Evolutionary conservation across 2,329 filamentous ascomycete species (phyloP), one percentile per base, ranked within the genome.

Genomic region (Cordyceps tenuipes): DNA sequence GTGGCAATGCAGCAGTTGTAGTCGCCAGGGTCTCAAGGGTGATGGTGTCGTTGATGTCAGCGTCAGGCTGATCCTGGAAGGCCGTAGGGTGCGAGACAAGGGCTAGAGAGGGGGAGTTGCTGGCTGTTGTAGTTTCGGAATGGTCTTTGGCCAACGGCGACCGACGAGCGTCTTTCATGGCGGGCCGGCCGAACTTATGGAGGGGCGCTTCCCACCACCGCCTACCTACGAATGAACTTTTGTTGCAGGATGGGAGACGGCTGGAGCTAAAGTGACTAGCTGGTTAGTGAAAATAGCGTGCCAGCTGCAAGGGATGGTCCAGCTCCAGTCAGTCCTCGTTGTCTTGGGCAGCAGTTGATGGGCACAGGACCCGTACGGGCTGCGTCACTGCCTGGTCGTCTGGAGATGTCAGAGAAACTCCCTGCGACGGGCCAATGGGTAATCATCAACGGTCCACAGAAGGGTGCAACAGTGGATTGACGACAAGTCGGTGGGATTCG

Each of bases 51-150:
- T 55, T 44, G 36, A 55, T 26, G 51, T 44, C 55, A 51, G 36
- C 23, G 58, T 53, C 50, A 12, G 8, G 44, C 51, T 19, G 57
- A 54, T 53, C 50, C 8, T 52, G 48, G 46, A 26, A 7, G 19
- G 36, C 23, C 29, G 57, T 41, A 19, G 48, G 39, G 48, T 52
- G 50, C 57, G 50, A 60, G 46, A 54, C 50, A 60, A 60, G 57
- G 51, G 51, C 51, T 43, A 47, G 12, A 41, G 49, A 50, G 39
- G 43, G 49, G 49, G 57, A 31, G 34, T 17, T 26, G 49, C 50
- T 48, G 39, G 57, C 57, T 29, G 21, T 5, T 7, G 51, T 43
- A 23, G 36, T 46, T 34, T 56, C 59, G 59, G 52, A 44, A 46
- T 23, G 21, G 46, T 56, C 51, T 57, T 48, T 34, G 36, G 31